Conservation (phyloP, 2,329 filamentous ascomycete species). For the Hymenotorrendiella dingleyae region DNA sequence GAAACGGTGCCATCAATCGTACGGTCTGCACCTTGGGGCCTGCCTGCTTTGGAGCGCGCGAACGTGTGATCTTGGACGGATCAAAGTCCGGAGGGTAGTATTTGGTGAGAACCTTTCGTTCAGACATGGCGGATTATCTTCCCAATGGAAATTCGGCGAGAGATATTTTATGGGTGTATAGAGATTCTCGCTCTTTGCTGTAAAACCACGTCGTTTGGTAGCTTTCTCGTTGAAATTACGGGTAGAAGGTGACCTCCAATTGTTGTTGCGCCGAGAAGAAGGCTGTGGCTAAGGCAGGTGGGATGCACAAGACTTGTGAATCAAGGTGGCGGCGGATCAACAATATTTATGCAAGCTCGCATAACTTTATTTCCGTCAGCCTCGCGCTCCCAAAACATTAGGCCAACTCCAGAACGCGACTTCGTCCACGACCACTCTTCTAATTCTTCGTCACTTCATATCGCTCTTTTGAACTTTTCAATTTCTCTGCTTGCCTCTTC, state of each 20-base stretch:
- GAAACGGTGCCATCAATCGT: slow-evolving; percentile 84
- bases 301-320: no score
- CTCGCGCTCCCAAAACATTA: slow-evolving; percentile 16
- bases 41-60: slow-evolving; percentile 61
- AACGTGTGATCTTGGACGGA: slow-evolving; percentile 69
- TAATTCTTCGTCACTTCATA: neutral
- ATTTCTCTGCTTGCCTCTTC: neutral
- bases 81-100: slow-evolving; percentile 78
- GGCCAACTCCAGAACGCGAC: slow-evolving; percentile 3
- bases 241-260: no score
- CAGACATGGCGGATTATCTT: slow-evolving; percentile 57
- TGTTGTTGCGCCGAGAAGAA: no score
- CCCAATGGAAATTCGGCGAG: neutral
- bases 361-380: no score
- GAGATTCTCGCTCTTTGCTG: no score
- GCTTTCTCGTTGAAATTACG: no score
- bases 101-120: slow-evolving; percentile 71
- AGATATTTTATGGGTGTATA: neutral
- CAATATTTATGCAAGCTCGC: no score
- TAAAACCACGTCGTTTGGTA: no score
- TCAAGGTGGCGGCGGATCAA: no score
- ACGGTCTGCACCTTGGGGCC: slow-evolving; percentile 82
- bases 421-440: neutral
- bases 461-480: neutral
- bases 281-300: no score